phyloP scores from a whole-genome alignment of 139 green algal species.

The Micractinium sp. region DNA sequence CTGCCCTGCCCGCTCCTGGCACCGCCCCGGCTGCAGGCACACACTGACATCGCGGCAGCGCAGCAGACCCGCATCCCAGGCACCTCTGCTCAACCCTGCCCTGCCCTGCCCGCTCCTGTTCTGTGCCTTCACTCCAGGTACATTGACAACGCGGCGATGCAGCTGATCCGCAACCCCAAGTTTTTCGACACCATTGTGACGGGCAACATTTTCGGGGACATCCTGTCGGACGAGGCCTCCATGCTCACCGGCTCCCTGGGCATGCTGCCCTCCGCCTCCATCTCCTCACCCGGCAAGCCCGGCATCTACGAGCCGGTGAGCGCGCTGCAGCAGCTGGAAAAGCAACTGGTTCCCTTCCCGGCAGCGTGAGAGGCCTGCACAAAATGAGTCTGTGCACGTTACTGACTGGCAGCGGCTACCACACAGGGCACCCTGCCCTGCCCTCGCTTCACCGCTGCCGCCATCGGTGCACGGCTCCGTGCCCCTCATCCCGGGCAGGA shows the following conservation, averaged over 20 bases:
- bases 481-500: background rate
- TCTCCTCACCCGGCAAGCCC: constrained; percentile 79
- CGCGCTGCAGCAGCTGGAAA: too few species aligned
- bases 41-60: background rate
- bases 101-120: background rate
- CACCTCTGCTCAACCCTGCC: background rate
- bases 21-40: too few species aligned
- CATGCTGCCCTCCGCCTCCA: constrained; percentile 97
- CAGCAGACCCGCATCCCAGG: background rate
- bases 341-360: too few species aligned
- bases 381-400: too few species aligned
- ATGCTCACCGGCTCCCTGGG: constrained; percentile 98
- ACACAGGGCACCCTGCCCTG: background rate
- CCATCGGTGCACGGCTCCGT: background rate
- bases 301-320: constrained; percentile 98
- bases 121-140: constrained; percentile 63
- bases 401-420: too few species aligned
- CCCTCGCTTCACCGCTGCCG: background rate
- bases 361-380: too few species aligned
- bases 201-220: constrained; percentile 99
- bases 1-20: too few species aligned
- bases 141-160: constrained; percentile 99
- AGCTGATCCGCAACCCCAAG: constrained; percentile 93
- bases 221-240: constrained; percentile 97
- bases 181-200: constrained; percentile 98